These are phyloP conservation scores for Coemansia linderi DNA, from an alignment of 371 early-diverging fungal genomes.

Conservation along the genomic window DNA sequence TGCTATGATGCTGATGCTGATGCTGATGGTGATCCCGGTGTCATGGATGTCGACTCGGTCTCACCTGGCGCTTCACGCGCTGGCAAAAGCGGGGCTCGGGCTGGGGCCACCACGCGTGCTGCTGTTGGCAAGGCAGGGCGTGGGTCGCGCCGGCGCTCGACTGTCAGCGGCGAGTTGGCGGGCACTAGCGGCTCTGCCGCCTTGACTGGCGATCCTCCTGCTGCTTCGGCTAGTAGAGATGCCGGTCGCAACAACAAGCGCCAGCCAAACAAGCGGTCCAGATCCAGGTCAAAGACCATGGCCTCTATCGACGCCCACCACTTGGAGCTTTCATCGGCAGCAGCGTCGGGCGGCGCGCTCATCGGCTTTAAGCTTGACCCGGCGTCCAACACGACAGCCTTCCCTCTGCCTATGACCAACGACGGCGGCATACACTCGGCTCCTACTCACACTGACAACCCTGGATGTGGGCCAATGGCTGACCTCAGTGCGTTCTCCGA, in stretches of 20 bases:
- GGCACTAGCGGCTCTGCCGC: background rate
- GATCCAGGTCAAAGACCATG: constrained; percentile 18
- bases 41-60: background rate
- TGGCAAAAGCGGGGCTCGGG: background rate
- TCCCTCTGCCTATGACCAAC: constrained; percentile 10
- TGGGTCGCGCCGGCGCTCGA: constrained; percentile 12
- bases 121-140: background rate
- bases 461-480: constrained; percentile 6
- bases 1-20: constrained; percentile 23
- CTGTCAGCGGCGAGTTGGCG: background rate
- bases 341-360: background rate
- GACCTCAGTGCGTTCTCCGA: constrained; percentile 13
- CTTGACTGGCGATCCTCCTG: background rate
- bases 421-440: constrained; percentile 44
- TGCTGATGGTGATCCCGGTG: constrained; percentile 17
- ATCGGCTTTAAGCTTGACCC: background rate
- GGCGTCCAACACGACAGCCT: background rate
- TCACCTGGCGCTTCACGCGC: background rate
- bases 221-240: background rate
- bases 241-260: constrained; percentile 12
- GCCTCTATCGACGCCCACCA: background rate
- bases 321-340: background rate
- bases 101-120: background rate
- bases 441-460: constrained; percentile 15
- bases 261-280: constrained; percentile 11